A percentile compares a stretch with the other conserved stretches of the same genome.
These are phyloP conservation scores for Zychaea mexicana DNA, from an alignment of 371 early-diverging fungal species.

Conservation along the genomic window DNA sequence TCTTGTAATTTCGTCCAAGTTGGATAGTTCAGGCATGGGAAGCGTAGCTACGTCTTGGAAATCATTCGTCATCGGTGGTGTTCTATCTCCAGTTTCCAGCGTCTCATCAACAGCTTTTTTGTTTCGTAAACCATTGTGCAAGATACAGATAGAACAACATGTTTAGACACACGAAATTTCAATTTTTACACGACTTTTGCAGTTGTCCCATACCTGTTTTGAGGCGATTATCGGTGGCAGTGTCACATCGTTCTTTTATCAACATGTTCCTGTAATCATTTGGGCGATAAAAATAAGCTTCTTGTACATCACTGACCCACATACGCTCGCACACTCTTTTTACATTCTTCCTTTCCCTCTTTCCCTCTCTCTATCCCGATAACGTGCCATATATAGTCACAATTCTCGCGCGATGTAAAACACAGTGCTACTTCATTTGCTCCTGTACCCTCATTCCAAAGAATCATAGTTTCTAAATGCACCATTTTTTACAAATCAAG, in stretches of 20 bases:
- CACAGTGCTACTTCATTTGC: slow-evolving; percentile 85
- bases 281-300: no score
- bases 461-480: slow-evolving; percentile 80
- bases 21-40: slow-evolving; percentile 65
- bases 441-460: slow-evolving; percentile 89
- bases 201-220: neutral
- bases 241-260: neutral
- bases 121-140: no score
- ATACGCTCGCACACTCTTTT: neutral
- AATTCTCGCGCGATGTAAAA: slow-evolving; percentile 86
- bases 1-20: slow-evolving; percentile 64
- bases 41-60: slow-evolving; percentile 34
- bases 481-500: no score
- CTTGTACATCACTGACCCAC: no score
- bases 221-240: neutral
- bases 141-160: no score
- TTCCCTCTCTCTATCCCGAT: neutral
- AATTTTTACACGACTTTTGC: no score
- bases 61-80: slow-evolving; percentile 8
- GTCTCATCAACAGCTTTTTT: neutral
- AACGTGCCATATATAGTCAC: slow-evolving; percentile 78
- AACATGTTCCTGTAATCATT: neutral
- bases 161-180: neutral
- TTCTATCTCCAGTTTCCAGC: no score
- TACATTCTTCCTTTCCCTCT: neutral